Evolutionary conservation across 2,329 filamentous ascomycete species (phyloP), one percentile per base, ranked within the genome.

Genomic region (Fusarium bulbicola): DNA sequence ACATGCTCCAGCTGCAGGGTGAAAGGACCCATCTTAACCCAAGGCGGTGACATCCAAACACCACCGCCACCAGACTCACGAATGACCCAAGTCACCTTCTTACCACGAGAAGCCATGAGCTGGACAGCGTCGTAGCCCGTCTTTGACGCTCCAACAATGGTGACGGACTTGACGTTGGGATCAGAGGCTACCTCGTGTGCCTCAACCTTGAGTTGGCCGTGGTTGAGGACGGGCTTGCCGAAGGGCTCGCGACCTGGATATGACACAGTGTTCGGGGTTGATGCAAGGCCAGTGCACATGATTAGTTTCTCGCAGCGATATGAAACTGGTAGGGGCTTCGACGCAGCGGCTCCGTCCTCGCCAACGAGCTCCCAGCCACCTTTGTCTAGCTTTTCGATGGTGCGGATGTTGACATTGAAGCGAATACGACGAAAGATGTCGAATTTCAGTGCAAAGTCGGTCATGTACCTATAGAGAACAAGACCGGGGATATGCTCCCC

Each of bases 341-440:
- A 6, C 6, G 9, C 12, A 7, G 12, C 9, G 3, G 13, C 6
- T 11, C 0, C 4, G 2, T 37, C 24, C 3, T 28, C 32, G 3
- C 49, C 32, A 1, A 26, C 3, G 6, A 53, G 49, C 4, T 28
- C 49, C 32, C 32, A 53, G 32, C 49, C 24, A 1, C 32, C n/a
- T 21, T 53, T 20, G 0, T 37, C 49, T 21, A 37, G n/a, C n/a
- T 53, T 53, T 20, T 53, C 13, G 5, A 53, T 37, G 0, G 32
- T 53, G 13, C 18, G 32, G 2, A 53, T 37, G 14, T 53, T 53
- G 24, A 53, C 14, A 6, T 28, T 37, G 18, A 37, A 53, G 18
- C 24, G 49, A 6, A 37, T 53, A 15, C 32, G 49, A 14, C 32
- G 49, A 9, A 53, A 53, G 1, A 53, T 37, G 13, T 53, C 32